Conservation (phyloP, 78 protist genomes). For the Dictyostelium purpureum region DNA sequence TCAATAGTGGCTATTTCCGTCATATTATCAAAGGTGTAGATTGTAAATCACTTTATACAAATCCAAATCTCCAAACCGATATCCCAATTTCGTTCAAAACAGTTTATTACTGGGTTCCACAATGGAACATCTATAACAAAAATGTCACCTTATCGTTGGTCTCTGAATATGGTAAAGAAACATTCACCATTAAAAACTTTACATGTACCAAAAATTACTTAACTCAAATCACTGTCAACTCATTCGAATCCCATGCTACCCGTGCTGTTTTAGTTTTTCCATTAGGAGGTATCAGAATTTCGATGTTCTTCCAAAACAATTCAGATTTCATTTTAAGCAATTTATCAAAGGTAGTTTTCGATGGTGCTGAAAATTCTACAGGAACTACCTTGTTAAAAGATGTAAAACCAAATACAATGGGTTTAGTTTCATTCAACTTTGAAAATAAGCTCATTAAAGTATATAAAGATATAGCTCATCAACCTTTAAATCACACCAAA, state of each 20-base stretch:
- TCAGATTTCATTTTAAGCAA: background rate
- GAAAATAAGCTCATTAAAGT: background rate
- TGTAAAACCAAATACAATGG: background rate
- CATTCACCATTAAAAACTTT: background rate
- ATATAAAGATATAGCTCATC: constrained; percentile 5
- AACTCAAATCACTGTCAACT: background rate
- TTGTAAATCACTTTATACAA: background rate
- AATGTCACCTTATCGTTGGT: background rate
- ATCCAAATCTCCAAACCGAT: background rate
- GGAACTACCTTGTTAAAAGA: background rate
- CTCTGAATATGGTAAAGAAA: background rate
- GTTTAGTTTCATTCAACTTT: background rate
- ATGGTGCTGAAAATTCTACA: background rate
- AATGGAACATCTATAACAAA: background rate
- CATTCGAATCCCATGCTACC: background rate
- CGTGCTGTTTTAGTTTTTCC: constrained; percentile 3
- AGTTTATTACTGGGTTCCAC: background rate
- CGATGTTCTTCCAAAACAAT: background rate
- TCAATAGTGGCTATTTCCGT: background rate
- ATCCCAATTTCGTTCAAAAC: background rate
- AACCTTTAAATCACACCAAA: background rate
- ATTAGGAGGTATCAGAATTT: background rate
- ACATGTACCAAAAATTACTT: background rate
- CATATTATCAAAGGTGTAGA: background rate
- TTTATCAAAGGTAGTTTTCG: background rate